These are phyloP conservation scores for Acanthamoeba castellanii DNA, from an alignment of 208 protist species.

Conservation along the genomic window DNA sequence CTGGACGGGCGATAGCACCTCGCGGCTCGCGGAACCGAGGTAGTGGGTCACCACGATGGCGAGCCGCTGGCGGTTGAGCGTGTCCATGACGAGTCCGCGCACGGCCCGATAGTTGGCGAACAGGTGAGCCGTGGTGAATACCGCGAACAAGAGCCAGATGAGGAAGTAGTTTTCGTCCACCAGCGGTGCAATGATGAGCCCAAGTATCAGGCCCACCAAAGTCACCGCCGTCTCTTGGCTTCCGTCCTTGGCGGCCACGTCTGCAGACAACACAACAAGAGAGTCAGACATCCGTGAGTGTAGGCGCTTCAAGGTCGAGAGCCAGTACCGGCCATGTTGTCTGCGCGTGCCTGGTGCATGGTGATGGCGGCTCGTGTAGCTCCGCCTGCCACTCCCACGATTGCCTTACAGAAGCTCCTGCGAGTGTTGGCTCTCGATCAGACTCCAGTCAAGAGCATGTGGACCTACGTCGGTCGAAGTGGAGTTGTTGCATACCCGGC, in stretches of 20 bases:
- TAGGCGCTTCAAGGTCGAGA: not conserved
- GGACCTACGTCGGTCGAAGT: not conserved
- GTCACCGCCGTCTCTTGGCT: constrained; percentile 87
- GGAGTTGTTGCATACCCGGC: not conserved
- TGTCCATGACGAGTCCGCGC: constrained; percentile 74
- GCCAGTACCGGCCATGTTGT: constrained; percentile 83
- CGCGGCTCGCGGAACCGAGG: not conserved
- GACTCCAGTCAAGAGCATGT: too few relatives aligned
- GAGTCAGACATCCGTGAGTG: not conserved
- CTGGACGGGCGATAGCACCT: not conserved
- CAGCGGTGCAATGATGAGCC: constrained; percentile 39
- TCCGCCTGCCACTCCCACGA: constrained; percentile 73
- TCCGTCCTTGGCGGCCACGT: constrained; percentile 88
- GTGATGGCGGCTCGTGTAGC: constrained; percentile 86
- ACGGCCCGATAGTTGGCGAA: constrained; percentile 79
- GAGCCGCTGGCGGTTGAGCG: constrained; percentile 76
- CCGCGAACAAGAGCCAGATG: constrained; percentile 75
- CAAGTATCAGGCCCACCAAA: constrained; percentile 77
- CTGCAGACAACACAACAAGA: not conserved
- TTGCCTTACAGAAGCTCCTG: constrained; percentile 68
- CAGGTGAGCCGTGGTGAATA: constrained; percentile 73
- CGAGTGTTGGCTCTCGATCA: not conserved
- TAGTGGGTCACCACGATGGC: constrained; percentile 27
- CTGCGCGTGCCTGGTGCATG: constrained; percentile 83
- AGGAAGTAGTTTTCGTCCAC: constrained; percentile 18